Evolutionary conservation across 441 rosid genomes (phyloP).

Genomic region (Metrosideros polymorpha): DNA sequence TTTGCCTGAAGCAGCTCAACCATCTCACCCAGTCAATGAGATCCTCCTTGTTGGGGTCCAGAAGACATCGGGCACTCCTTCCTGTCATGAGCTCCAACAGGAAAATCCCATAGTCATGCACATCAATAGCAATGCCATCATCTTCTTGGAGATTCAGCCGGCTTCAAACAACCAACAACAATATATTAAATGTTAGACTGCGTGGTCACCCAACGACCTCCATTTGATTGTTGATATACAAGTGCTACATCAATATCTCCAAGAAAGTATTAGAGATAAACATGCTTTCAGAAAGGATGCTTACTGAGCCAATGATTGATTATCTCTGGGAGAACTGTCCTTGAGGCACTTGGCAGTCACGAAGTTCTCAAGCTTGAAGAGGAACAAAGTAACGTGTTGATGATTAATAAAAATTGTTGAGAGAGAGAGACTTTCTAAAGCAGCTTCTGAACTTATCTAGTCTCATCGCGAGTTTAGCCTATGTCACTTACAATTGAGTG

Average conservation of each 20-base stretch:
- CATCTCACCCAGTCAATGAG: slow-evolving; percentile 29
- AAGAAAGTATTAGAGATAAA: neutral
- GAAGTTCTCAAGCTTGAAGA: slow-evolving; percentile 36
- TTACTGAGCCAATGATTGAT: slow-evolving; percentile 22
- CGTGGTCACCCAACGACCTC: neutral
- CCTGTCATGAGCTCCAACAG: slow-evolving; percentile 42
- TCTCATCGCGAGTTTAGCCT: neutral
- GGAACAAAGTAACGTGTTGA: neutral
- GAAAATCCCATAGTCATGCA: slow-evolving; percentile 26
- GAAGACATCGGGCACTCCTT: slow-evolving; percentile 13
- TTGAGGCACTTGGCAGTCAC: slow-evolving; percentile 21
- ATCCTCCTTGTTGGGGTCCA: slow-evolving; percentile 5
- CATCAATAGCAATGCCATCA: slow-evolving; percentile 15
- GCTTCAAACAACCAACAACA: slow-evolving; percentile 6
- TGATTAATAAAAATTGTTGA: neutral
- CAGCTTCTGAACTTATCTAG: neutral
- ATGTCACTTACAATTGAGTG: neutral
- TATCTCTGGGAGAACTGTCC: slow-evolving; percentile 3
- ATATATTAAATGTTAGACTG: neutral
- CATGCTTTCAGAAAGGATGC: neutral
- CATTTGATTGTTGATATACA: neutral
- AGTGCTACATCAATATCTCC: neutral
- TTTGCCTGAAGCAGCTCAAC: neutral
- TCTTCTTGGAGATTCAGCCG: slow-evolving; percentile 9
- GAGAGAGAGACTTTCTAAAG: neutral